Evolutionary conservation across 164 flowering plant species (phyloP).

Genomic region (grape (Vitis vinifera)): DNA sequence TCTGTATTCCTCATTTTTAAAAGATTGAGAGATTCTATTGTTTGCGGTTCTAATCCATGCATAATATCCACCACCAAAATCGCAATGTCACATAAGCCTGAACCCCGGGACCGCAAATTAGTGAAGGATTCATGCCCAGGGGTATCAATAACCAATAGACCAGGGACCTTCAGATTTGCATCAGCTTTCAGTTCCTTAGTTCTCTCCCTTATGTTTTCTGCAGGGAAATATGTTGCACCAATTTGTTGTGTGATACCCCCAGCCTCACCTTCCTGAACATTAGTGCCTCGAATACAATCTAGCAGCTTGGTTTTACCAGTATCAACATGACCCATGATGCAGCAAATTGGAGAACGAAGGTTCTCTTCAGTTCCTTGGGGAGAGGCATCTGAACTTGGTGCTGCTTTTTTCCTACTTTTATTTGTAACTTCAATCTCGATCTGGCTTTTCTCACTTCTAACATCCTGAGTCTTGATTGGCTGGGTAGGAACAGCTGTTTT

Average conservation of each 20-base stretch:
- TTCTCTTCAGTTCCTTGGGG: conserved; percentile 45
- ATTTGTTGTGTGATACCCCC: conserved; percentile 99
- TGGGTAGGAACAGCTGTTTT: conserved; percentile 22
- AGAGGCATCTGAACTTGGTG: conserved; percentile 26
- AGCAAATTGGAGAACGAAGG: conserved; percentile 96
- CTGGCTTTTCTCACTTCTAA: conserved; percentile 29
- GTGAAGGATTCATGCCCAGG: conserved; percentile 98
- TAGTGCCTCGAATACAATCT: conserved; percentile 95
- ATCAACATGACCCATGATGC: conserved; percentile 99
- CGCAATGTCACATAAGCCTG: conserved; percentile 97
- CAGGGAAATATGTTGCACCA: conserved; percentile 98
- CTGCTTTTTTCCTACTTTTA: conserved; percentile 36
- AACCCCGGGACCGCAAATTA: conserved; percentile 92
- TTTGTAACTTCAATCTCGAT: conserved; percentile 29
- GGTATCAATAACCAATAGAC: conserved; percentile 92
- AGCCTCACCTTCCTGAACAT: conserved; percentile 99
- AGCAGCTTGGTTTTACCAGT: conserved; percentile 97
- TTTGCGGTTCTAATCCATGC: conserved; percentile 98
- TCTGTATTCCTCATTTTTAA: conserved; percentile 94
- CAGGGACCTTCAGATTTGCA: conserved; percentile 90
- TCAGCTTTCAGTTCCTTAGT: conserved; percentile 94
- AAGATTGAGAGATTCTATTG: conserved; percentile 94
- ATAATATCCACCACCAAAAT: conserved; percentile 96
- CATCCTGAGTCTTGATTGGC: conserved; percentile 28
- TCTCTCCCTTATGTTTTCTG: conserved; percentile 87